These are phyloP conservation scores for Candida boidinii DNA, from an alignment of 805 yeast genomes.

Conservation along the genomic window DNA sequence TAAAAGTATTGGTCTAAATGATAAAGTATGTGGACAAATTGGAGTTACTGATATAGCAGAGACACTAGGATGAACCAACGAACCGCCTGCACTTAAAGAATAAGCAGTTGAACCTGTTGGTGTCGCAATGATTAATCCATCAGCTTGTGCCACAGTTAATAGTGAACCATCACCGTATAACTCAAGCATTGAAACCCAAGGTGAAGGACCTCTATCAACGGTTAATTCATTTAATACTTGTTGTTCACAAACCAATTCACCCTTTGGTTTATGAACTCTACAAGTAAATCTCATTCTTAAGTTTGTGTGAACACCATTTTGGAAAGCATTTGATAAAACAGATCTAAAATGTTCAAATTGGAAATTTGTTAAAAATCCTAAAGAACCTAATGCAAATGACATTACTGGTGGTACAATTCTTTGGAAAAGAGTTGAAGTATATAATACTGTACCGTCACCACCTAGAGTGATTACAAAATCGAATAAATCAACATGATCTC, in stretches of 20 bases:
- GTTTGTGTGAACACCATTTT: conserved; percentile 67
- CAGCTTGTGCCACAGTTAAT: conserved; percentile 87
- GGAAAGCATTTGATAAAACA: conserved; percentile 48
- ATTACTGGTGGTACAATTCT: conserved; percentile 85
- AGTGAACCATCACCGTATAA: conserved; percentile 81
- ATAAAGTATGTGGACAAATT: conserved; percentile 90
- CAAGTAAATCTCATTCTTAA: conserved; percentile 85
- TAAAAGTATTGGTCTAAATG: conserved; percentile 83
- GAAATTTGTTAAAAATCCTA: conserved; percentile 89
- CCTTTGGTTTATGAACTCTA: conserved; percentile 49
- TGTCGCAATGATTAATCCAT: conserved; percentile 85
- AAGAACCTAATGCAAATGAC: conserved; percentile 80
- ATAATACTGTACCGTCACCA: conserved; percentile 94
- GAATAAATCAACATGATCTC: conserved; percentile 35
- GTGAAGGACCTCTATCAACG: conserved; percentile 89
- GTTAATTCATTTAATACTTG: conserved; percentile 87
- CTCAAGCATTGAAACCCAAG: conserved; percentile 84
- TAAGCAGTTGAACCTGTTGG: conserved; percentile 98
- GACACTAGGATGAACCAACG: conserved; percentile 89
- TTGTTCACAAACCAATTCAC: conserved; percentile 51
- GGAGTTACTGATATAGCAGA: conserved; percentile 92
- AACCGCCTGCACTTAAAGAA: conserved; percentile 91
- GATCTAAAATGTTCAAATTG: conserved; percentile 64
- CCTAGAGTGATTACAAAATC: conserved; percentile 87
- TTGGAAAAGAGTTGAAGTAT: conserved; percentile 82